A percentile compares a stretch with the other conserved stretches of the same genome.
phyloP scores from a whole-genome alignment of 257 asterid species.

The Leonotis leonurus region DNA sequence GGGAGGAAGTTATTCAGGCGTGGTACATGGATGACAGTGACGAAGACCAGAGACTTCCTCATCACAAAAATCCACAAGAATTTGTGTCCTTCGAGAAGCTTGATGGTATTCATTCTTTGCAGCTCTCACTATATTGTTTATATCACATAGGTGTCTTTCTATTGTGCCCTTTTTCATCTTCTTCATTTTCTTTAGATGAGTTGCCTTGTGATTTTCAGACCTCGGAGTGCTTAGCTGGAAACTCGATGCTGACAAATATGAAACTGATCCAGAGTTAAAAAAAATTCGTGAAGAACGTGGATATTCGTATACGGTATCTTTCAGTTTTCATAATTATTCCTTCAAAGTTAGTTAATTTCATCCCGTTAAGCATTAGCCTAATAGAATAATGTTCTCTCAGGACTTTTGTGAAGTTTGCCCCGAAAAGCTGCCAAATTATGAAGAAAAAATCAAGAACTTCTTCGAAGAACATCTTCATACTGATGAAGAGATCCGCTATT shows the following conservation, averaged over 20 bases:
- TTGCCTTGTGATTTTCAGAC: slow-evolving; percentile 35
- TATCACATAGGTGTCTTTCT: no score
- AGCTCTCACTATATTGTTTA: neutral
- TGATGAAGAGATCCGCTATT: slow-evolving; percentile 91
- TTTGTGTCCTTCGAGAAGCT: slow-evolving; percentile 81
- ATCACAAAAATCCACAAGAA: slow-evolving; percentile 74
- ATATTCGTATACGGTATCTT: slow-evolving; percentile 66
- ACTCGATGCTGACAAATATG: slow-evolving; percentile 83
- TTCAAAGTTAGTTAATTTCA: neutral
- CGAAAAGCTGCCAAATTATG: slow-evolving; percentile 77
- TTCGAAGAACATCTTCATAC: slow-evolving; percentile 92
- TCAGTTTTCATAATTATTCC: neutral
- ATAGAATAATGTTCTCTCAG: slow-evolving; percentile 25
- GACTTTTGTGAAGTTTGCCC: slow-evolving; percentile 92
- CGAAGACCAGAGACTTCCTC: slow-evolving; percentile 93
- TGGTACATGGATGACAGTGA: slow-evolving; percentile 95
- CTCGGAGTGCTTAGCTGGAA: slow-evolving; percentile 96
- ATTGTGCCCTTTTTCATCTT: no score
- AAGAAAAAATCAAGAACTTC: slow-evolving; percentile 73
- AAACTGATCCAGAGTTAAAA: slow-evolving; percentile 80
- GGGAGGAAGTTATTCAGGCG: slow-evolving; percentile 79
- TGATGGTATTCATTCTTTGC: slow-evolving; percentile 43
- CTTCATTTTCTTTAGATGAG: slow-evolving; percentile 12
- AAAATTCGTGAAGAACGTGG: slow-evolving; percentile 84
- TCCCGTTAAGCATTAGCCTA: neutral